Conservation (phyloP, 768 basidiomycete species). For the Neoboletus magnificus region DNA sequence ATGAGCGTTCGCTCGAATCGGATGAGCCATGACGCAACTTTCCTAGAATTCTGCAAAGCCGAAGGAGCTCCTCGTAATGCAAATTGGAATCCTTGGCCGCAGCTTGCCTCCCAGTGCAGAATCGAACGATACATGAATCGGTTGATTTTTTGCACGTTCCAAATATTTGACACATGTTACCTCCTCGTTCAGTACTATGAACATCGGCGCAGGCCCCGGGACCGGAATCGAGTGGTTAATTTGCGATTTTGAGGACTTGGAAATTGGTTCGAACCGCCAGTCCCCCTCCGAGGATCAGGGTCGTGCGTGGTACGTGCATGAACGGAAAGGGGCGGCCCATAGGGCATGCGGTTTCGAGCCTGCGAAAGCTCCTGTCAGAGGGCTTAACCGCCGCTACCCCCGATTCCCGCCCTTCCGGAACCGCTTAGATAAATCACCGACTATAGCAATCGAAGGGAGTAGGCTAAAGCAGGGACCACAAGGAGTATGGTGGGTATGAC, state of each 20-base stretch:
- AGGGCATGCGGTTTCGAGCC: too few relatives aligned
- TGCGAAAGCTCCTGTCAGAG: too few relatives aligned
- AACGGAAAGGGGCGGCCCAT: too few relatives aligned
- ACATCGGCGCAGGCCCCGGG: background rate
- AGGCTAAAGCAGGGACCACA: too few relatives aligned
- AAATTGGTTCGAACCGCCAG: too few relatives aligned
- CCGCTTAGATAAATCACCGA: too few relatives aligned
- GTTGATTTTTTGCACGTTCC: background rate
- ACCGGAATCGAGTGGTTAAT: background rate
- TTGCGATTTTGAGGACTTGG: background rate
- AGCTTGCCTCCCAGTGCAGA: background rate
- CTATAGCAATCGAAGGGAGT: too few relatives aligned
- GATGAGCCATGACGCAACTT: slow-evolving; percentile 4
- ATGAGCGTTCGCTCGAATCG: background rate
- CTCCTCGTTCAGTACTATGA: background rate
- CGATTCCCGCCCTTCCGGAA: too few relatives aligned
- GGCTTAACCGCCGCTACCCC: too few relatives aligned
- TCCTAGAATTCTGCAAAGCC: background rate
- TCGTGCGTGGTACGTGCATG: too few relatives aligned
- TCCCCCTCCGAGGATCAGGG: too few relatives aligned
- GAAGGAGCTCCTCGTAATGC: background rate
- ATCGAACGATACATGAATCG: background rate
- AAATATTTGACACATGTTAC: background rate
- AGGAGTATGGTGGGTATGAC: too few relatives aligned
- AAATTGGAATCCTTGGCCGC: background rate